Evolutionary conservation across 345 rosid genomes (phyloP).

Genomic region (Heritiera littoralis): DNA sequence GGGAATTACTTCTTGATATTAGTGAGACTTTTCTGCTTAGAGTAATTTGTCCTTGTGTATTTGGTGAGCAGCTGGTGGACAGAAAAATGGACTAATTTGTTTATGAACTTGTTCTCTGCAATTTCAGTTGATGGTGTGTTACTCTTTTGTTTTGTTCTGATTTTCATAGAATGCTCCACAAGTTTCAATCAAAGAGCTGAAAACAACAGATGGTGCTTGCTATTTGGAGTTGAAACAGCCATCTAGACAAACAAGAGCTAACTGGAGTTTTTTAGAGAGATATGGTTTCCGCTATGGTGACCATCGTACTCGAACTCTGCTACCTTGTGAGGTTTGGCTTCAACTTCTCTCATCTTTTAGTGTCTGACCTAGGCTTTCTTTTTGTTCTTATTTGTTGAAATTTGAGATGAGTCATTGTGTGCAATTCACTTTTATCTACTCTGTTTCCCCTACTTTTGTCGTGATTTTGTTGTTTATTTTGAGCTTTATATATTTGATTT

Average conservation of each 20-base stretch:
- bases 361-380: constrained; percentile 11
- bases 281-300: constrained; percentile 87
- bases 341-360: constrained; percentile 22
- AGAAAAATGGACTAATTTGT: background rate
- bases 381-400: constrained; percentile 2
- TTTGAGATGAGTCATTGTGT: background rate
- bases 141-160: background rate
- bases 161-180: constrained; percentile 60
- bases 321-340: constrained; percentile 83
- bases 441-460: background rate
- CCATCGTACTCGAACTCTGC: constrained; percentile 51
- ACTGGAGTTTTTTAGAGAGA: constrained; percentile 85
- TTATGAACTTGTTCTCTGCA: background rate
- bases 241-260: constrained; percentile 45
- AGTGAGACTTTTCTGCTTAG: background rate
- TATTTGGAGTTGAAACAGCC: constrained; percentile 73
- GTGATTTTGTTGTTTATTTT: constrained; percentile 5
- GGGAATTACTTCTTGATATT: background rate
- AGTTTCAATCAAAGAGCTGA: constrained; percentile 57
- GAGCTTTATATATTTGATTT: background rate
- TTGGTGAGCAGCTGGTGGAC: background rate
- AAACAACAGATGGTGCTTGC: constrained; percentile 59
- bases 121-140: background rate
- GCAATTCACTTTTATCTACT: background rate
- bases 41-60: background rate